A percentile compares a stretch with the other conserved stretches of the same genome.
These are phyloP conservation scores for Aspergillus novoparasiticus DNA, from an alignment of 2,329 filamentous ascomycete genomes.

Conservation along the genomic window DNA sequence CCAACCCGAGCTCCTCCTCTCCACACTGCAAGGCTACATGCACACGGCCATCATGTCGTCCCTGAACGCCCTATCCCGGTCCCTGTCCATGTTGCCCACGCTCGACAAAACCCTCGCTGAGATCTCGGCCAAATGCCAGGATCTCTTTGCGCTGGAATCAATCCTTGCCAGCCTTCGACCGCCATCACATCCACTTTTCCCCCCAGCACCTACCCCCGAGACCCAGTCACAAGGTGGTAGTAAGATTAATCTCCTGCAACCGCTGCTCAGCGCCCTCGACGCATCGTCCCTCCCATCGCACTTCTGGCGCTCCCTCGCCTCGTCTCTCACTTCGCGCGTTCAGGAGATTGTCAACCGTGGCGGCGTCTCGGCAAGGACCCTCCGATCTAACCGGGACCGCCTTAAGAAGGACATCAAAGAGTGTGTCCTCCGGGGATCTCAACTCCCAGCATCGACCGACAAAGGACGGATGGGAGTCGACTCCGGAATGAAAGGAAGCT, in stretches of 20 bases:
- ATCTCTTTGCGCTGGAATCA: conserved; percentile 82
- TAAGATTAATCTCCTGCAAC: conserved; percentile 64
- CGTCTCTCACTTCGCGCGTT: conserved; percentile 73
- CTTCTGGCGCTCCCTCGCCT: conserved; percentile 90
- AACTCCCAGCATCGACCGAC: conserved; percentile 61
- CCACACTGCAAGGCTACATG: conserved; percentile 78
- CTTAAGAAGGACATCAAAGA: conserved; percentile 78
- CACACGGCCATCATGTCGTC: conserved; percentile 79
- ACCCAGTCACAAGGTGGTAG: conserved; percentile 32
- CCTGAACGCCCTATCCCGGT: conserved; percentile 71
- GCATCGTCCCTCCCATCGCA: conserved; percentile 84
- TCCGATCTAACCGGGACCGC: conserved; percentile 72
- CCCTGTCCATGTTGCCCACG: conserved; percentile 76
- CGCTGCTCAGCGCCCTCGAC: conserved; percentile 76
- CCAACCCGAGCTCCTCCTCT: conserved; percentile 71
- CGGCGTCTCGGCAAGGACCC: conserved; percentile 78
- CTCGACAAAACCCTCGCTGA: conserved; percentile 82
- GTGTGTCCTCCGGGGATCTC: conserved; percentile 77
- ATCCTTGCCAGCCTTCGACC: conserved; percentile 70
- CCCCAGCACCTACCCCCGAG: conserved; percentile 15
- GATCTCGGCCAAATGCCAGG: conserved; percentile 82
- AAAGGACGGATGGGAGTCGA: conserved; percentile 46
- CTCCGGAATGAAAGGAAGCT: conserved; percentile 57
- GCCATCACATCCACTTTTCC: conserved; percentile 68
- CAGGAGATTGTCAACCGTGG: conserved; percentile 83